Evolutionary conservation across 2,329 filamentous ascomycete genomes (phyloP).

Genomic region (Aspergillus fumigatiaffinis): DNA sequence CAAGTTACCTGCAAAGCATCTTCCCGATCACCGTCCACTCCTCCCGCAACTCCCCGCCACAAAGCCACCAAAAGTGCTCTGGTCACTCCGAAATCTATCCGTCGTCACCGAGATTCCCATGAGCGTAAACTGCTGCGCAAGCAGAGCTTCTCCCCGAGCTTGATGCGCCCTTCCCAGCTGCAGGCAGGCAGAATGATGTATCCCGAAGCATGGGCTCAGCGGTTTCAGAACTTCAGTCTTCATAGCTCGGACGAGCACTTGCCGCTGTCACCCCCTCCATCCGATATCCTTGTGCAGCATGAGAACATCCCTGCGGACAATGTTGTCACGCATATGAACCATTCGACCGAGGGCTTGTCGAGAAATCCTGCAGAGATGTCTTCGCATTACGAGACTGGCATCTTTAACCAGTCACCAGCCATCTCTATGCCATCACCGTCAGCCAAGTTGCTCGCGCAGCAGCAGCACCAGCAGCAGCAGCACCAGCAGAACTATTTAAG

Average conservation of each 20-base stretch:
- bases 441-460: slow-evolving; percentile 23
- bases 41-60: slow-evolving; percentile 34
- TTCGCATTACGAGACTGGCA: slow-evolving; percentile 28
- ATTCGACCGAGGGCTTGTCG: slow-evolving; percentile 33
- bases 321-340: slow-evolving; percentile 27
- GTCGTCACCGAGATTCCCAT: slow-evolving; percentile 40
- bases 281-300: slow-evolving; percentile 39
- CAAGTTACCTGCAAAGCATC: slow-evolving; percentile 14
- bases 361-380: slow-evolving; percentile 28
- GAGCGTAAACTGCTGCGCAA: slow-evolving; percentile 37
- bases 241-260: slow-evolving; percentile 42
- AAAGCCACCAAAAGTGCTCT: slow-evolving; percentile 35
- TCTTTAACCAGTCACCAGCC: slow-evolving; percentile 32
- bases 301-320: slow-evolving; percentile 33
- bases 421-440: slow-evolving; percentile 33
- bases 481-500: slow-evolving; percentile 33
- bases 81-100: slow-evolving; percentile 36
- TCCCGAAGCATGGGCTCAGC: slow-evolving; percentile 50
- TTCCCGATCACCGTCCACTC: slow-evolving; percentile 33
- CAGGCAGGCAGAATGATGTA: slow-evolving; percentile 41
- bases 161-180: slow-evolving; percentile 53
- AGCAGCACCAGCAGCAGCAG: slow-evolving; percentile 30
- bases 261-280: slow-evolving; percentile 45
- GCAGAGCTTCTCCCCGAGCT: slow-evolving; percentile 47
- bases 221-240: slow-evolving; percentile 52